Percentiles rank a stretch among this genome's conserved stretches.
Evolutionary conservation across 2,329 filamentous ascomycete species (phyloP).

Genomic region (Botryosphaeria dothidea): DNA sequence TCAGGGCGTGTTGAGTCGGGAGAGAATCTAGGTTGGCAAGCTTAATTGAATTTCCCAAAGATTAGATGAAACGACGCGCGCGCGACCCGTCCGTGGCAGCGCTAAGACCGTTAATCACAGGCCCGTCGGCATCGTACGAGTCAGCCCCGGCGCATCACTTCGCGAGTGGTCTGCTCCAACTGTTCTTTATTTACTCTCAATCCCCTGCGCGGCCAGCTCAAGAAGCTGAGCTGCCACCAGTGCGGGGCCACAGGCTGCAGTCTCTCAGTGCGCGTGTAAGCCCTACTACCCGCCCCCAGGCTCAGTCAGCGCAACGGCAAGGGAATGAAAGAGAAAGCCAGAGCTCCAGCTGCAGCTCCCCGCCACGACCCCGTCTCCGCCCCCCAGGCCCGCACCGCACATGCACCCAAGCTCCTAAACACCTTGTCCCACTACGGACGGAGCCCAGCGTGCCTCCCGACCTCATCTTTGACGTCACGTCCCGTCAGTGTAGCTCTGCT

Average conservation of each 20-base stretch:
- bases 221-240: slow-evolving; percentile 7
- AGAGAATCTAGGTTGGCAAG: not conserved
- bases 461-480: not conserved
- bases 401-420: not conserved
- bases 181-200: not conserved
- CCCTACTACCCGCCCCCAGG: not conserved
- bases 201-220: not conserved
- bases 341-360: not conserved
- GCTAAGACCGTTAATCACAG: slow-evolving; percentile 15
- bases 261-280: not conserved
- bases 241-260: not conserved
- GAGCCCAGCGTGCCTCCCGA: not conserved
- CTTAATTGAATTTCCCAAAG: slow-evolving; percentile 14
- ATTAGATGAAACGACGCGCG: slow-evolving; percentile 8
- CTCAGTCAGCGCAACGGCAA: not conserved
- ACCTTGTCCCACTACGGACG: not conserved
- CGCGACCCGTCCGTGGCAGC: slow-evolving; percentile 4
- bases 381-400: not conserved
- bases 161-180: not conserved
- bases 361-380: not conserved
- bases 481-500: not conserved
- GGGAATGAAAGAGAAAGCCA: not conserved
- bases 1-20: not conserved
- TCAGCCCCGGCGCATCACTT: not conserved
- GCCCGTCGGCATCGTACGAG: not conserved